Evolutionary conservation across 192 early-diverging fungal species (phyloP), one percentile per base, ranked within the genome.

Genomic region (Haplosporangium gracile): DNA sequence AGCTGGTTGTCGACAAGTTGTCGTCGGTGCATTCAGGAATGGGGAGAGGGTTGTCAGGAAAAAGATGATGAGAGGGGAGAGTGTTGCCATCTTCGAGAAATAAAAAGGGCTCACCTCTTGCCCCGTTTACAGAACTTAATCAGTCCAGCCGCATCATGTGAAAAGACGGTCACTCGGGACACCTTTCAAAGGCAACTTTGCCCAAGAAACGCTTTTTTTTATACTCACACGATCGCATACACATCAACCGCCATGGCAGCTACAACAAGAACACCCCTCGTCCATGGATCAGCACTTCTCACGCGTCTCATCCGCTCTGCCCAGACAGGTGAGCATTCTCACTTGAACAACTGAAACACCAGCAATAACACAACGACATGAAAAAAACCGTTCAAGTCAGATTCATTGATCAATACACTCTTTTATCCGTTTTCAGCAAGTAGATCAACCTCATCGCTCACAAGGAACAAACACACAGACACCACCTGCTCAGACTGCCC

Each of bases 1-100:
- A 76, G 57, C 55, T 76, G 75, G 75, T 76, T 38, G 60, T 76
- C 75, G 55, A 57, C 75, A 39, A 76, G 39, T n/a, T 65, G 75
- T 24, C 75, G 53, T 57, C 36, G 53, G 22, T 76, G 60, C 75
- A 76, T 72, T 76, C 51, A 20, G 24, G 36, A 47, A 22, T n/a
- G 43, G 22, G 20, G 38, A 15, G 15, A 16, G 39, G 55, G 40
- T 63, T 36, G 36, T 53, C 5, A 18, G 5, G 53, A 60, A 57
- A 74, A 36, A 36, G 8, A 60, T 38, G 74, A 38, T 75, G 47
- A 42, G 32, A 70, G 1, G 38, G 20, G 49, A 51, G 49, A 34
- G 32, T 6, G 11, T 32, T 32, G 8, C 26, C 60, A 32, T 29
- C 11, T 8, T 18, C 5, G 20, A 51, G 16, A 51, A 18, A 22